These are phyloP conservation scores for Populus ilicifolia DNA, from an alignment of 345 rosid species.

Conservation along the genomic window DNA sequence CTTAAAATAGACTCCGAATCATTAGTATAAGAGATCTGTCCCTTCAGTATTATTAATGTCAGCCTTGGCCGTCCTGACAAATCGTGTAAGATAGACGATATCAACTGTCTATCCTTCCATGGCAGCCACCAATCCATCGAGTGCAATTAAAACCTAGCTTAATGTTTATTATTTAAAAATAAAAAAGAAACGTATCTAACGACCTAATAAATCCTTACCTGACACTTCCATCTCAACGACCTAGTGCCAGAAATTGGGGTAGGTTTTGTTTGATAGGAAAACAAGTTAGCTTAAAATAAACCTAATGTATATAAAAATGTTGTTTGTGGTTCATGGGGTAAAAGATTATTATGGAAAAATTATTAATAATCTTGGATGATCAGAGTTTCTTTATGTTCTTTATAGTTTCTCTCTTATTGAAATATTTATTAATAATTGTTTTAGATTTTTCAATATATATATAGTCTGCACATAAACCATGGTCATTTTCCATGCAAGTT, in stretches of 20 bases:
- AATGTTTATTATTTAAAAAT: neutral
- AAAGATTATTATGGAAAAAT: too few relatives aligned
- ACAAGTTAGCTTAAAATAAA: neutral
- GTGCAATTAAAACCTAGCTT: neutral
- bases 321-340: too few relatives aligned
- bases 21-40: too few relatives aligned
- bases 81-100: conserved; percentile 4
- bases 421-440: too few relatives aligned
- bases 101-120: conserved; percentile 10
- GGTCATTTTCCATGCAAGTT: neutral
- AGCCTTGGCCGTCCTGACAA: conserved; percentile 7
- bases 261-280: neutral
- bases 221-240: conserved; percentile 21
- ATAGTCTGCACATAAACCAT: neutral
- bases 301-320: too few relatives aligned
- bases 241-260: neutral
- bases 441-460: too few relatives aligned
- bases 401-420: too few relatives aligned
- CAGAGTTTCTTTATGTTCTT: too few relatives aligned
- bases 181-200: neutral
- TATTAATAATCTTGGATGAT: too few relatives aligned
- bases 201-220: conserved; percentile 4
- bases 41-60: neutral
- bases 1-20: neutral
- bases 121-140: conserved; percentile 14